Conservation (phyloP, 257 asterid species). For the Ilex asprella region DNA sequence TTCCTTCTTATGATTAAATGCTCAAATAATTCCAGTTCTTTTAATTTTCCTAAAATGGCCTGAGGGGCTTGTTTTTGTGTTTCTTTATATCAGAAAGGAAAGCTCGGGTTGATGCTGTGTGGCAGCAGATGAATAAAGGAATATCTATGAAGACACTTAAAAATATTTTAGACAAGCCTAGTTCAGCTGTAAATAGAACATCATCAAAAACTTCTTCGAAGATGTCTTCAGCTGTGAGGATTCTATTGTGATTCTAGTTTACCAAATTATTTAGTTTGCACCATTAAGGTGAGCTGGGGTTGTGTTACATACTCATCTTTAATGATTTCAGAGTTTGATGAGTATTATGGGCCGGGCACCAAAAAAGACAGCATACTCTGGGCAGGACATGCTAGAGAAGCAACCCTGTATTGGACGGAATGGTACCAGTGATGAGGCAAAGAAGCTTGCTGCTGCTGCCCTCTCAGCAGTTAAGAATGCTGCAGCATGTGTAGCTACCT, state of each 20-base stretch:
- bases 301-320: slow-evolving; percentile 10
- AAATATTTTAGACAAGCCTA: slow-evolving; percentile 38
- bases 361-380: slow-evolving; percentile 37
- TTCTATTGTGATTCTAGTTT: slow-evolving; percentile 11
- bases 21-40: not conserved
- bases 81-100: slow-evolving; percentile 51
- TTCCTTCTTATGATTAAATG: not conserved
- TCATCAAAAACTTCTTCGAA: slow-evolving; percentile 28
- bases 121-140: slow-evolving; percentile 96
- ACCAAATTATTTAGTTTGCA: not conserved
- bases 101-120: slow-evolving; percentile 77
- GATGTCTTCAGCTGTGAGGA: slow-evolving; percentile 40
- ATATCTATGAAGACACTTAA: slow-evolving; percentile 54
- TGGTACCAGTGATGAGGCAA: slow-evolving; percentile 55
- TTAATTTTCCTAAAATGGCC: not conserved
- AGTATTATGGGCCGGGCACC: slow-evolving; percentile 67
- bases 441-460: slow-evolving; percentile 86
- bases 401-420: slow-evolving; percentile 17
- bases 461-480: slow-evolving; percentile 82
- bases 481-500: slow-evolving; percentile 30
- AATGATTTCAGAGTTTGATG: slow-evolving; percentile 65
- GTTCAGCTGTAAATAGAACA: slow-evolving; percentile 27
- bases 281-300: slow-evolving; percentile 8
- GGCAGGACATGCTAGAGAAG: slow-evolving; percentile 30
- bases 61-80: not conserved